phyloP scores from a whole-genome alignment of 179 eudicot genomes.

The Amaranthus tricolor region DNA sequence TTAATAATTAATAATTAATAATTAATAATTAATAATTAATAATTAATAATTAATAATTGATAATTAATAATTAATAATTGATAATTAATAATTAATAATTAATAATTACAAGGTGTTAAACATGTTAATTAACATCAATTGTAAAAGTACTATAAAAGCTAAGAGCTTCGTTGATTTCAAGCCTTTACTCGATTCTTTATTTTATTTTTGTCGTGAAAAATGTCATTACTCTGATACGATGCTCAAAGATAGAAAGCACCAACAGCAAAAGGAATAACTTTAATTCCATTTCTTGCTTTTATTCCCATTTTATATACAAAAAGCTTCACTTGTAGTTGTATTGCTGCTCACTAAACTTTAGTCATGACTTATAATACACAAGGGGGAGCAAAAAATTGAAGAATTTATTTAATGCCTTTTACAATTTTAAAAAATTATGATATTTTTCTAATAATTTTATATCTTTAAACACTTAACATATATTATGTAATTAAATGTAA shows the following conservation, averaged over 20 bases:
- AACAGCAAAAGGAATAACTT: neutral
- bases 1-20: no score
- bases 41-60: no score
- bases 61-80: no score
- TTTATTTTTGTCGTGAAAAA: neutral
- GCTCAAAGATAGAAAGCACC: neutral
- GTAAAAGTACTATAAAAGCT: neutral
- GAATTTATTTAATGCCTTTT: no score
- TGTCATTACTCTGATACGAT: neutral
- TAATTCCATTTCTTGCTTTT: constrained; percentile 12
- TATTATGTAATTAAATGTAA: no score
- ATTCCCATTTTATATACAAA: neutral
- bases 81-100: no score
- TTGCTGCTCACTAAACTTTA: neutral
- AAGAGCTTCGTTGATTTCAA: neutral
- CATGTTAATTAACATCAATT: neutral
- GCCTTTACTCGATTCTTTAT: neutral
- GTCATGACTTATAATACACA: neutral
- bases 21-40: no score
- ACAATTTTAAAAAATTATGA: no score
- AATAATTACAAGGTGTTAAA: no score
- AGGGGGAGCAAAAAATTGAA: no score
- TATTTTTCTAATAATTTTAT: no score
- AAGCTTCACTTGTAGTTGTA: neutral
- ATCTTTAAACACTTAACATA: no score